A percentile compares a stretch with the other conserved stretches of the same genome.
Conservation (phyloP, 2,329 filamentous ascomycete genomes). For the Sclerotinia trifoliorum region DNA sequence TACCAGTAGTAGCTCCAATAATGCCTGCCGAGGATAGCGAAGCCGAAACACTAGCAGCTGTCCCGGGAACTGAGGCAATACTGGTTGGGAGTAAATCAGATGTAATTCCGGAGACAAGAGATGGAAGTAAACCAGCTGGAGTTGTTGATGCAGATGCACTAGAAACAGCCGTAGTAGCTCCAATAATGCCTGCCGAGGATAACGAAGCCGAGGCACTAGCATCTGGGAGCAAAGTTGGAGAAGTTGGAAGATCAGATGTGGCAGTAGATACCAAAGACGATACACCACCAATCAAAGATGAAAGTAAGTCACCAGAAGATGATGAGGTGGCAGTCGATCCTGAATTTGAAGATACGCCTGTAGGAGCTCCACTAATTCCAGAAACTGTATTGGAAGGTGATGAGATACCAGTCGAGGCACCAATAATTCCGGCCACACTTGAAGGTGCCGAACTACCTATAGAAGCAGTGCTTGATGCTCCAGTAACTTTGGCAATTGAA, state of each 20-base stretch:
- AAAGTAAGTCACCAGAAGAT: slow-evolving; percentile 3
- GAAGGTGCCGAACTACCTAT: background rate
- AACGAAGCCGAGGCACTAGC: background rate
- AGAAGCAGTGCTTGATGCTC: slow-evolving; percentile 4
- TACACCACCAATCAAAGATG: slow-evolving; percentile 11
- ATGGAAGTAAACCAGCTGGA: background rate
- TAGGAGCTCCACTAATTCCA: slow-evolving; percentile 4
- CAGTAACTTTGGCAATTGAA: background rate
- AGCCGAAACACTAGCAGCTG: slow-evolving; percentile 15
- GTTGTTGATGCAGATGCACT: background rate
- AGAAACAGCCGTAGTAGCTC: too few species aligned
- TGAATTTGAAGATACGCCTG: slow-evolving; percentile 1
- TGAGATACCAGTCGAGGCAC: background rate
- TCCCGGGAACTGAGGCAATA: slow-evolving; percentile 1
- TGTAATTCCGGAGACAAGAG: background rate
- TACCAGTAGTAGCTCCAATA: too few species aligned
- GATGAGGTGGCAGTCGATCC: background rate
- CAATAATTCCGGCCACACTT: background rate
- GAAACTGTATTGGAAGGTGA: slow-evolving; percentile 1
- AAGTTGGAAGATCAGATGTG: slow-evolving; percentile 22
- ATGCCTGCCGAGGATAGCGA: too few species aligned
- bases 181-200: background rate
- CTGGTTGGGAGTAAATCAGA: background rate
- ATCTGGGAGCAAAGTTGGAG: background rate
- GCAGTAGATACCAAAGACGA: background rate